Conservation (phyloP, 2,329 filamentous ascomycete genomes). For the Penicillium sp. region DNA sequence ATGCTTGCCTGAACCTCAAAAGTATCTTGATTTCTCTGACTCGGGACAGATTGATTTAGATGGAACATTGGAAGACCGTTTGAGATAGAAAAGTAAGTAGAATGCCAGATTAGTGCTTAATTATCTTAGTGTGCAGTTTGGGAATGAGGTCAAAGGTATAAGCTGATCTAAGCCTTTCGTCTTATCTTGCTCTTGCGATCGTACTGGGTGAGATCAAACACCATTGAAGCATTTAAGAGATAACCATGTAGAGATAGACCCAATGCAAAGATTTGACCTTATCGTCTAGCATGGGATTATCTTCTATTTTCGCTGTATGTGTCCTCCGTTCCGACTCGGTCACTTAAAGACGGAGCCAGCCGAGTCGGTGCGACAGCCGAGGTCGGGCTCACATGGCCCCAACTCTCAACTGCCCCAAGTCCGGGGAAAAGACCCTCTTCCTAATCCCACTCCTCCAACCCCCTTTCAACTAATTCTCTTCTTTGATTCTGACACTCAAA, state of each 20-base stretch:
- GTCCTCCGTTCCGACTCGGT: not conserved
- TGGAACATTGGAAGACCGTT: not conserved
- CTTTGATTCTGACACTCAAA: not conserved
- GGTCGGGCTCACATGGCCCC: constrained; percentile 33
- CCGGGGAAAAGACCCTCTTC: constrained; percentile 23
- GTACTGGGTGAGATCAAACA: not conserved
- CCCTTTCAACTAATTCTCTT: not conserved
- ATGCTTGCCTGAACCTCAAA: not conserved
- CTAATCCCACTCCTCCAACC: constrained; percentile 10
- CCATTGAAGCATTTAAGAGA: no score
- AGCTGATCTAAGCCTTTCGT: not conserved
- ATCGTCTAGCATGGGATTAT: no score
- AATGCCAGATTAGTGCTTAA: no score
- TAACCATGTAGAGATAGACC: no score
- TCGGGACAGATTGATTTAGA: not conserved
- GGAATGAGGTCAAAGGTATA: no score
- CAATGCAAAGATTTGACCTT: no score
- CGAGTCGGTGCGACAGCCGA: constrained; percentile 30
- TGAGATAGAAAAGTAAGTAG: not conserved
- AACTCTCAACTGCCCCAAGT: constrained; percentile 14
- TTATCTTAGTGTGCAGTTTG: no score
- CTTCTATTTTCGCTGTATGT: no score
- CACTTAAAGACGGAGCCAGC: constrained; percentile 7
- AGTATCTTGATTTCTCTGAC: no score
- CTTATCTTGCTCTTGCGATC: not conserved